A percentile compares a stretch with the other conserved stretches of the same genome.
phyloP scores from a whole-genome alignment of 2,329 filamentous ascomycete species.

The Whalleya microplaca region DNA sequence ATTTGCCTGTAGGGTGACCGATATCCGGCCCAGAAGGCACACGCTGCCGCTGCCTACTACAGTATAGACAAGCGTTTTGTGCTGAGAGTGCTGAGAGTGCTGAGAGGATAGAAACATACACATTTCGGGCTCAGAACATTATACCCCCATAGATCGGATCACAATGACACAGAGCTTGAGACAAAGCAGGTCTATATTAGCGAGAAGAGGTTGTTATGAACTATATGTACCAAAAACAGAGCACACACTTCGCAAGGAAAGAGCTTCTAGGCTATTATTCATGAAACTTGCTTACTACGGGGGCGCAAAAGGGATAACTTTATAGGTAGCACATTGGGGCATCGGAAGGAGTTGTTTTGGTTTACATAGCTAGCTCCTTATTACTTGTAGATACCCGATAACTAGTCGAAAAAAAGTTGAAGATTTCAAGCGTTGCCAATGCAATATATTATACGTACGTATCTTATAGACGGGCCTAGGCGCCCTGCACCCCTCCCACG shows the following conservation, averaged over 20 bases:
- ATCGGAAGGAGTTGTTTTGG: not conserved
- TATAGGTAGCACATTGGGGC: not conserved
- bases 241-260: not conserved
- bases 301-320: slow-evolving; percentile 4
- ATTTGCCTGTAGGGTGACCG: not conserved
- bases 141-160: slow-evolving; percentile 33
- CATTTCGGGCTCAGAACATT: slow-evolving; percentile 12
- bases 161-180: slow-evolving; percentile 15
- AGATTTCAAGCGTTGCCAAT: not conserved
- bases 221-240: not conserved
- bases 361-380: not conserved
- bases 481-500: too few relatives aligned
- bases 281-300: slow-evolving; percentile 12
- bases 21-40: not conserved
- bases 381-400: not conserved
- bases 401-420: not conserved
- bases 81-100: too few relatives aligned
- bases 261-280: slow-evolving; percentile 2
- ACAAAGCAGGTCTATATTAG: slow-evolving; percentile 1
- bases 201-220: not conserved
- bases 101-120: slow-evolving; percentile 10
- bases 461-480: too few relatives aligned
- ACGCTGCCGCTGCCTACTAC: slow-evolving; percentile 3
- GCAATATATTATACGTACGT: too few relatives aligned
- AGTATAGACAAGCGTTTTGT: slow-evolving; percentile 1